A percentile compares a stretch with the other conserved stretches of the same genome.
Evolutionary conservation across 192 early-diverging fungal species (phyloP).

Genomic region (Entrophospora sp.): DNA sequence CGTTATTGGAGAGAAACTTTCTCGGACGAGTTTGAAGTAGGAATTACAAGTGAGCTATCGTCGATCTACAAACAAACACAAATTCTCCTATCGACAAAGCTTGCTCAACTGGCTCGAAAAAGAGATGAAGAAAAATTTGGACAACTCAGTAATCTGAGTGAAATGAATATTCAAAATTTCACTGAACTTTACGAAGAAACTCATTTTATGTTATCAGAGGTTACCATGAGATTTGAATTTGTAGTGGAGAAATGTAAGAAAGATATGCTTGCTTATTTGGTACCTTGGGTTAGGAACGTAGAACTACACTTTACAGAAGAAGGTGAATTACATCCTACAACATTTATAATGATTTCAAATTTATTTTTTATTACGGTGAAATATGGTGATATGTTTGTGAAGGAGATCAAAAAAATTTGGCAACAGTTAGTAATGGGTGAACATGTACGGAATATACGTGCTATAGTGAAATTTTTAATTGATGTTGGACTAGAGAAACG

Average conservation of each 20-base stretch:
- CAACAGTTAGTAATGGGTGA: conserved; percentile 55
- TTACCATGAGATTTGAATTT: conserved; percentile 59
- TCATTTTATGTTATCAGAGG: conserved; percentile 64
- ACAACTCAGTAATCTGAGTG: not conserved
- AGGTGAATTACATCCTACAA: conserved; percentile 36
- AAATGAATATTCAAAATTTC: not conserved
- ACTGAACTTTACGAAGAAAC: conserved; percentile 49
- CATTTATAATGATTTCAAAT: conserved; percentile 59
- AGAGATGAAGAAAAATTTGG: conserved; percentile 7
- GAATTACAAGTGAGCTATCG: conserved; percentile 61
- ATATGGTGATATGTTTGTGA: conserved; percentile 67
- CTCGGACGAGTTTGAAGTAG: conserved; percentile 57
- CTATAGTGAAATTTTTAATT: conserved; percentile 64
- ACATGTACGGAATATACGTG: conserved; percentile 46
- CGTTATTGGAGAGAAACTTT: conserved; percentile 51
- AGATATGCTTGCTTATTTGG: conserved; percentile 62
- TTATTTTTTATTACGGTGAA: conserved; percentile 76
- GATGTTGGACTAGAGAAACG: conserved; percentile 62
- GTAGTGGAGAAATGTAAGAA: conserved; percentile 49
- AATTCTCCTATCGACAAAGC: conserved; percentile 51
- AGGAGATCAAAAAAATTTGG: conserved; percentile 75
- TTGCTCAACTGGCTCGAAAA: conserved; percentile 46
- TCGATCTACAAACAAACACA: conserved; percentile 76
- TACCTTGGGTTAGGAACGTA: conserved; percentile 77
- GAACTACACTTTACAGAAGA: conserved; percentile 44